Evolutionary conservation across 163 green algal genomes (phyloP).

Genomic region (Scenedesmus sp.): DNA sequence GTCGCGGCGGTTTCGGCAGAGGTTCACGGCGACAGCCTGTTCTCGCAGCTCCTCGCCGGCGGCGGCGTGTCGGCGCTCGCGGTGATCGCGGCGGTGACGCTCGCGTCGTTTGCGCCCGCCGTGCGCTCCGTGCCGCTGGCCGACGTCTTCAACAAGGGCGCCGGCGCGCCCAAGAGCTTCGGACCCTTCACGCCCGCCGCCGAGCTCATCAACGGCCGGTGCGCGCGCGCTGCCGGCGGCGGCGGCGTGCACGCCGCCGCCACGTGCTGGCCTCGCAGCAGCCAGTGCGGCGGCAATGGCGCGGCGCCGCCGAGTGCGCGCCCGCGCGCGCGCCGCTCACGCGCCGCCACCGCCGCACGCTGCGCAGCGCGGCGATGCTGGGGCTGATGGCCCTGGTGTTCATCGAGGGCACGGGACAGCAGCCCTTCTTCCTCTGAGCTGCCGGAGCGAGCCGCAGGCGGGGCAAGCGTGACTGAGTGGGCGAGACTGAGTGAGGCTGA

Average conservation of each 20-base stretch:
- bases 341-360: not conserved
- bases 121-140: slow-evolving; percentile 7
- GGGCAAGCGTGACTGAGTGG: not conserved
- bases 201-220: slow-evolving; percentile 43
- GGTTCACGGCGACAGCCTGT: slow-evolving; percentile 48
- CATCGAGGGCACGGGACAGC: slow-evolving; percentile 23
- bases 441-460: not conserved
- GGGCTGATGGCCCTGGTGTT: slow-evolving; percentile 31
- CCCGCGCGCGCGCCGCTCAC: no score
- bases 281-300: no score
- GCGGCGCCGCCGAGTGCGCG: no score
- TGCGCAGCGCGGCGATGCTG: slow-evolving; percentile 19
- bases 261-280: no score
- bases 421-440: slow-evolving; percentile 44
- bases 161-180: slow-evolving; percentile 21
- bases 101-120: slow-evolving; percentile 52
- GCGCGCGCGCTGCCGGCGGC: not conserved
- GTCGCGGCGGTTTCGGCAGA: slow-evolving; percentile 40
- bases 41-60: slow-evolving; percentile 45
- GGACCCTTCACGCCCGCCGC: slow-evolving; percentile 38
- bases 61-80: slow-evolving; percentile 13
- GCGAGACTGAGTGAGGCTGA: not conserved
- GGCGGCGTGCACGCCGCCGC: no score
- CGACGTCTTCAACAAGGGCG: slow-evolving; percentile 41
- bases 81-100: slow-evolving; percentile 10